Base-by-base conservation (phyloP, 306 rosid species). In the Begonia loranthoides region DNA sequence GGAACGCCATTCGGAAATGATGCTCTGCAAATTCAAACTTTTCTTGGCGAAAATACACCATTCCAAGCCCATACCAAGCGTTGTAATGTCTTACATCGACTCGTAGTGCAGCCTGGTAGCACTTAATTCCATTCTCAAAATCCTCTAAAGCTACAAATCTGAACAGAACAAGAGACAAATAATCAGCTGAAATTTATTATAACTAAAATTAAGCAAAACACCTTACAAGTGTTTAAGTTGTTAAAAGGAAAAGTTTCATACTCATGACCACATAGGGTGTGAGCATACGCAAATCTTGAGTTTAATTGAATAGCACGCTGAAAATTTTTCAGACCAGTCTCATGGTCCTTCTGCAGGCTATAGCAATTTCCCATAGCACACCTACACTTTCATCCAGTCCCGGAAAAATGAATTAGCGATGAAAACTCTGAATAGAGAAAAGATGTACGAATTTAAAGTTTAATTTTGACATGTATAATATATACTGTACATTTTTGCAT, bases 251-350 rank as follows among this genome's bases (percentile, higher is more conserved):
- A 21, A 58, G 17, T 60, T 60, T 12, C 93, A 24, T 87, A 92
- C 99, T 92, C 99, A 9, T 92, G 99, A 55, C 99, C 99, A 51
- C 96, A 92, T 47, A 92, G 96, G 56, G 99, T 92, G 78, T 92
- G 99, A 12, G 99, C 96, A 68, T 92, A 92, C 66, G 99, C 79
- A 71, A 86, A 92, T 81, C 82, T 79, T 55, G 99, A 73, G 73
- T 83, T 79, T 21, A 92, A 75, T 64, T 87, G 96, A 58, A 81
- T 89, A 49, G 99, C 94, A 73, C 99, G 93, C 65, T 83, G 99
- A 67, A 92, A 92, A 74, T 80, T 87, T 77, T 81, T 92, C 57
- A 92, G 71, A 36, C 73, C 80, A 65, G 71, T 73, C 58, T 69
- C 71, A 53, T 79, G 81, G 66, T 79, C 86, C 50, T 79, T 75